These are phyloP conservation scores for Syncephalis plumigaleata DNA, from an alignment of 371 early-diverging fungal genomes.

Conservation along the genomic window DNA sequence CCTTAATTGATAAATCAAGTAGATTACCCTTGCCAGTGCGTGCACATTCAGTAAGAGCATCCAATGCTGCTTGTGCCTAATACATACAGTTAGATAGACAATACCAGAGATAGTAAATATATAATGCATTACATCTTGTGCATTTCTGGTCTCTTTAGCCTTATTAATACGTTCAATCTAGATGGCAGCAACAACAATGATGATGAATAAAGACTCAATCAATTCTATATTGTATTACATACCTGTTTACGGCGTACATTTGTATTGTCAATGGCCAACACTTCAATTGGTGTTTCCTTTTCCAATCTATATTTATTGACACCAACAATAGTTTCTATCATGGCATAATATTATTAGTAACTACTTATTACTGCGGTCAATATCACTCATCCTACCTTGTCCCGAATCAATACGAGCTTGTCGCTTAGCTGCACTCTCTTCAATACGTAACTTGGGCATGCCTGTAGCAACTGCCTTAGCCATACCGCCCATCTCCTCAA, in stretches of 20 bases:
- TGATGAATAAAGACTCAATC: background rate
- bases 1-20: slow-evolving; percentile 35
- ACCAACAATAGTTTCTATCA: slow-evolving; percentile 61
- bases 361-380: background rate
- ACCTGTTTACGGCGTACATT: slow-evolving; percentile 45
- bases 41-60: slow-evolving; percentile 41
- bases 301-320: slow-evolving; percentile 68
- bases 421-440: slow-evolving; percentile 67
- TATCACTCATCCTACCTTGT: slow-evolving; percentile 22
- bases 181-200: no score
- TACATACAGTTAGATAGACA: no score
- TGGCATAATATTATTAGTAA: no score
- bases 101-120: no score
- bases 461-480: slow-evolving; percentile 74
- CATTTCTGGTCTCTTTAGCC: slow-evolving; percentile 29
- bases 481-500: slow-evolving; percentile 76
- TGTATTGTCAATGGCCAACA: slow-evolving; percentile 61
- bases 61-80: slow-evolving; percentile 26
- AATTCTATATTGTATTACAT: slow-evolving; percentile 2
- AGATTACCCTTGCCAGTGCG: slow-evolving; percentile 42
- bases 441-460: slow-evolving; percentile 72
- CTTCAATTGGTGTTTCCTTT: slow-evolving; percentile 48
- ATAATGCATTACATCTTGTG: no score
- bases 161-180: slow-evolving; percentile 32
- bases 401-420: slow-evolving; percentile 73